Conservation (phyloP, 257 asterid genomes). For the Solanum etuberosum region DNA sequence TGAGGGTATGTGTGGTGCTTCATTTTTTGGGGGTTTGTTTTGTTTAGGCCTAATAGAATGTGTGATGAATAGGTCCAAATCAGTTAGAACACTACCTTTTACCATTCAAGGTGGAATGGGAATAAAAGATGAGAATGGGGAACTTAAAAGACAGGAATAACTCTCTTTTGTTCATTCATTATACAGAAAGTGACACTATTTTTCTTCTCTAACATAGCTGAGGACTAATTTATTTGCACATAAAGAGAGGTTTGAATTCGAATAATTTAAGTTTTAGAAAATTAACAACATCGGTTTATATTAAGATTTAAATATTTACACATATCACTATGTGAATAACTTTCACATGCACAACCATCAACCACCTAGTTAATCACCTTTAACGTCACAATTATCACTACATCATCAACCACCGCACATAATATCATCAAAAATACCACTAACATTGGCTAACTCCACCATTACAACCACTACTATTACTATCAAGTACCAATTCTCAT, state of each 20-base stretch:
- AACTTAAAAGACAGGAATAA: background rate
- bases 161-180: background rate
- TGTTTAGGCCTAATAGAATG: background rate
- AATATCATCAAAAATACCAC: too few species aligned
- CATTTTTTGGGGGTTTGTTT: background rate
- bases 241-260: too few species aligned
- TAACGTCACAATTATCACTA: background rate
- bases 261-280: background rate
- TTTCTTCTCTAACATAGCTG: background rate
- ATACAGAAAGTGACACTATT: background rate
- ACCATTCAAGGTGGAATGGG: background rate
- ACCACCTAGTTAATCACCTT: background rate
- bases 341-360: background rate
- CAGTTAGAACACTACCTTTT: background rate
- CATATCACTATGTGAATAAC: background rate
- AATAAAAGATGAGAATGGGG: background rate
- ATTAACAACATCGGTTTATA: background rate
- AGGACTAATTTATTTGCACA: background rate
- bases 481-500: background rate
- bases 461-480: background rate
- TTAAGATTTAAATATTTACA: background rate
- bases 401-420: background rate
- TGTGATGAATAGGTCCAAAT: background rate
- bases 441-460: background rate
- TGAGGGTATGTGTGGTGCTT: background rate